Evolutionary conservation across 352 stramenopile genomes (phyloP), one percentile per base, ranked within the genome.

Genomic region (Lagenidium giganteum): DNA sequence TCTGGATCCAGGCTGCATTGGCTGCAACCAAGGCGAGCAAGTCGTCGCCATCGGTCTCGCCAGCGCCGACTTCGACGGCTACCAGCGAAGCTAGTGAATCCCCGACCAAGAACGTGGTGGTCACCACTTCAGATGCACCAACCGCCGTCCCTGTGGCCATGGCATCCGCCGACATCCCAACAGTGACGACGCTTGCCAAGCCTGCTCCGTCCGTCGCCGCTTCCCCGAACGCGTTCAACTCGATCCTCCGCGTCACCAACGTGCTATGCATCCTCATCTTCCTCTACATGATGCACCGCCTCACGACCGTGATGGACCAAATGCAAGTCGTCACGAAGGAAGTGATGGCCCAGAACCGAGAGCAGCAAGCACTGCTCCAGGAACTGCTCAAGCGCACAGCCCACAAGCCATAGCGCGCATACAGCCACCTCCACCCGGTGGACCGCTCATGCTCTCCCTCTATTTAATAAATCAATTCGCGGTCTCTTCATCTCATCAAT

Each of bases 331-430:
- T 88, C 21, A 77, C 77, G 8, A 59, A 57, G 29, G 73, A 89
- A 38, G 55, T 61, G 7, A 42, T 93, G 13, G 28, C 67, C 6
- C 67, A 87, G 29, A 73, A 90, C 38, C 57, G 47, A 1, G 61
- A 87, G 41, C 81, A 93, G 23, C 64, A 89, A 39, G 61, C 73
- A 24, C 29, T 93, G 7, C 63, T 90, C 18, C 65, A 77, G 26
- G 59, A 84, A 16, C 46, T 92, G 23, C 33, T 64, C 12, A 61
- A 51, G 18, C 58, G 87, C 42, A 49, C 47, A 53, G 31, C n/a
- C n/a, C n/a, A n/a, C n/a, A n/a, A n/a, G n/a, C n/a, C n/a, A n/a
- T n/a, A n/a, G n/a, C n/a, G n/a, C n/a, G n/a, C n/a, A n/a, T n/a
- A n/a, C n/a, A n/a, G n/a, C n/a, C n/a, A n/a, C n/a, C n/a, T n/a